These are phyloP conservation scores for Phyllosticta citrichinensis DNA, from an alignment of 2,329 filamentous ascomycete genomes.

Conservation along the genomic window DNA sequence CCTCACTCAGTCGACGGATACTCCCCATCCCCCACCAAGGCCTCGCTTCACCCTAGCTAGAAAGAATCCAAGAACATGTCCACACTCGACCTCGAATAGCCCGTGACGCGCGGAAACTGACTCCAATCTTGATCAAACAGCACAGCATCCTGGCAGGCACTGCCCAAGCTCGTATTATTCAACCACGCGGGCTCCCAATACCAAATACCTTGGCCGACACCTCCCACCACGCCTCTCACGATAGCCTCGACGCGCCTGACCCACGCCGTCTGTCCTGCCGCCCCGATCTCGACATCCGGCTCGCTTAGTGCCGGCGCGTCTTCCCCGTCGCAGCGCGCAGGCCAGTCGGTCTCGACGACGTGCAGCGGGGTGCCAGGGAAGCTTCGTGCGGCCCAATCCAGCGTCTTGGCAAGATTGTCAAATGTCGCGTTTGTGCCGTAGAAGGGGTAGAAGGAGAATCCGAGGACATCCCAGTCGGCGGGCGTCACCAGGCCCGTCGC, in stretches of 20 bases:
- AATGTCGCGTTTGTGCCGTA: conserved; percentile 53
- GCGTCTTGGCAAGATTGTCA: conserved; percentile 42
- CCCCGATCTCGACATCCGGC: conserved; percentile 53
- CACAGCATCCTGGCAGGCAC: conserved; percentile 17
- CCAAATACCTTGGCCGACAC: conserved; percentile 46
- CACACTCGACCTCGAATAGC: conserved; percentile 42
- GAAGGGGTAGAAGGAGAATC: conserved; percentile 65
- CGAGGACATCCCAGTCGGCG: conserved; percentile 60
- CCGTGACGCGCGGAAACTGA: conserved; percentile 49
- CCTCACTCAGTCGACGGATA: no score
- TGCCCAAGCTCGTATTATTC: conserved; percentile 53
- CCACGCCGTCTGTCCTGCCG: conserved; percentile 53
- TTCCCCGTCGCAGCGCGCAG: conserved; percentile 48
- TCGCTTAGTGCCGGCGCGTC: conserved; percentile 38
- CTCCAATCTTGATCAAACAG: conserved; percentile 49
- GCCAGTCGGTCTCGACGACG: conserved; percentile 64
- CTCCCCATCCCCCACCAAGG: not conserved
- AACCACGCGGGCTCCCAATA: conserved; percentile 71
- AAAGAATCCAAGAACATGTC: conserved; percentile 36
- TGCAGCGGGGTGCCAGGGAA: conserved; percentile 54
- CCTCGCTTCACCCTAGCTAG: not conserved
- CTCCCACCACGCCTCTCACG: conserved; percentile 43
- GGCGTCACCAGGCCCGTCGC: conserved; percentile 41
- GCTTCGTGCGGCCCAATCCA: conserved; percentile 49
- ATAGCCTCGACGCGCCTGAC: conserved; percentile 49